A percentile compares a stretch with the other conserved stretches of the same genome.
Evolutionary conservation across 108 stramenopile genomes (phyloP).

Genomic region (Chaetoceros tenuissimus): DNA sequence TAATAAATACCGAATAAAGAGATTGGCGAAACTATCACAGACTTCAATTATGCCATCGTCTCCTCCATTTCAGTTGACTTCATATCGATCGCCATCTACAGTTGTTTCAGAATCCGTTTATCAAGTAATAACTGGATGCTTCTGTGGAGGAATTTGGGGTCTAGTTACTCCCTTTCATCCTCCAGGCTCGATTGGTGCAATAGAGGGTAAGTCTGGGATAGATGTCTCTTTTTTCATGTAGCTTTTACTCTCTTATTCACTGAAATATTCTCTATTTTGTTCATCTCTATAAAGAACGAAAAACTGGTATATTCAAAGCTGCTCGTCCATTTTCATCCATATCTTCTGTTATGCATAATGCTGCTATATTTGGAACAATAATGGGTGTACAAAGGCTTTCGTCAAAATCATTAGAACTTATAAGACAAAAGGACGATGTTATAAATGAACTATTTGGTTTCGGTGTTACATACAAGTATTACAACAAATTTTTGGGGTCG

Average conservation of each 20-base stretch:
- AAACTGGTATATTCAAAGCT: slow-evolving; percentile 25
- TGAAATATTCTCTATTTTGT: neutral
- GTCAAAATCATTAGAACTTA: slow-evolving; percentile 24
- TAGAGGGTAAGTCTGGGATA: slow-evolving; percentile 3
- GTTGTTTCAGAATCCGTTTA: slow-evolving; percentile 6
- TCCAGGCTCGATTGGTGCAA: slow-evolving; percentile 9
- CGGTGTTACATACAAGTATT: slow-evolving; percentile 29
- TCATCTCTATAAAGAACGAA: slow-evolving; percentile 11
- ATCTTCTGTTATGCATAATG: slow-evolving; percentile 24
- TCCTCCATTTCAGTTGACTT: neutral
- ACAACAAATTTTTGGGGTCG: slow-evolving; percentile 12
- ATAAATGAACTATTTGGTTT: slow-evolving; percentile 36
- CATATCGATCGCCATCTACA: neutral
- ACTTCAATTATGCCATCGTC: no score
- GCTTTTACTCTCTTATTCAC: neutral
- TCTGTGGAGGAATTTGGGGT: slow-evolving; percentile 25
- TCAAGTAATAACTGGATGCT: slow-evolving; percentile 15
- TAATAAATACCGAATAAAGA: no score
- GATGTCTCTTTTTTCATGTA: neutral
- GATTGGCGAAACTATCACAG: no score
- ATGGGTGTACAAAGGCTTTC: slow-evolving; percentile 26
- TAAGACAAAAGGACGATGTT: slow-evolving; percentile 22
- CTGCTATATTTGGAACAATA: slow-evolving; percentile 30
- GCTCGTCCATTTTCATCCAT: slow-evolving; percentile 24
- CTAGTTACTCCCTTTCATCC: slow-evolving; percentile 20